Percentiles rank a stretch among this genome's conserved stretches.
These are phyloP conservation scores for Flaveria trinervia DNA, from an alignment of 129 eudicot species.

Conservation along the genomic window DNA sequence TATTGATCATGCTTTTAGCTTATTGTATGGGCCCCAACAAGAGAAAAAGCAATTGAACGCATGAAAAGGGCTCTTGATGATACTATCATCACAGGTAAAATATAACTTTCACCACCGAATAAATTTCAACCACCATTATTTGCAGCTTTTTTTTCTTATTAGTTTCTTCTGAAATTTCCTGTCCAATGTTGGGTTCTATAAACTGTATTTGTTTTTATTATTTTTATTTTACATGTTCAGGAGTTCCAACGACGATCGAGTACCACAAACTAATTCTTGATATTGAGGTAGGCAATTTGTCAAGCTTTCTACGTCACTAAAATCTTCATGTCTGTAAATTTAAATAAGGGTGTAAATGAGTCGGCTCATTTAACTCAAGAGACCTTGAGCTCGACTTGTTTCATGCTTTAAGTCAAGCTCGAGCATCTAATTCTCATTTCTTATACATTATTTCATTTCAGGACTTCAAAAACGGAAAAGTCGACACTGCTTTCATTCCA, in stretches of 20 bases:
- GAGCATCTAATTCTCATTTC: not conserved
- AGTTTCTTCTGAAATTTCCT: not conserved
- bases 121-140: not conserved
- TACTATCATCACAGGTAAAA: conserved; percentile 79
- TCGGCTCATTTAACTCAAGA: not conserved
- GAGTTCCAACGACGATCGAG: conserved; percentile 96
- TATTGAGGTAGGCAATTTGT: conserved; percentile 58
- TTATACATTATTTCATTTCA: conserved; percentile 25
- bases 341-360: not conserved
- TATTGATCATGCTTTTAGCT: conserved; percentile 50
- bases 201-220: not conserved
- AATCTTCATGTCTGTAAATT: not conserved
- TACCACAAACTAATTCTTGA: conserved; percentile 98
- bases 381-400: not conserved
- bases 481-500: conserved; percentile 96
- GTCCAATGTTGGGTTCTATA: not conserved
- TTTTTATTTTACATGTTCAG: conserved; percentile 39
- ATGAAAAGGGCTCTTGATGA: conserved; percentile 98
- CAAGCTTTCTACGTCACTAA: not conserved
- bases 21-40: conserved; percentile 97
- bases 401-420: not conserved
- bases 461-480: conserved; percentile 96
- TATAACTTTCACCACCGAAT: not conserved
- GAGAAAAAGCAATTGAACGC: conserved; percentile 95
- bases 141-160: not conserved